phyloP scores from a whole-genome alignment of 2,329 filamentous ascomycete species.

The Trichoderma asperellum region DNA sequence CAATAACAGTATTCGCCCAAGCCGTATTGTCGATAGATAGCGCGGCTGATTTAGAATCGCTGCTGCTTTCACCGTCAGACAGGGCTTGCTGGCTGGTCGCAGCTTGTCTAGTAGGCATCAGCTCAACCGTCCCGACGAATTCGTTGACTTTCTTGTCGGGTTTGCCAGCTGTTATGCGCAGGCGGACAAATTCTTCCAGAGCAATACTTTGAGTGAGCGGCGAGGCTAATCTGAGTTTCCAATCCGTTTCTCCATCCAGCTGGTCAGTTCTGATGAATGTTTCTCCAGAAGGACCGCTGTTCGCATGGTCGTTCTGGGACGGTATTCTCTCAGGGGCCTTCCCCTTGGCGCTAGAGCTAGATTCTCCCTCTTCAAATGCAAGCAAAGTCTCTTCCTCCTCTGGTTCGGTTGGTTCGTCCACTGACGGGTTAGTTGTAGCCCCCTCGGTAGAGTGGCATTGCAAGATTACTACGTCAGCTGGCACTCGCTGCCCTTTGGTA shows the following conservation, averaged over 20 bases:
- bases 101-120: slow-evolving; percentile 60
- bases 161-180: slow-evolving; percentile 79
- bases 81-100: slow-evolving; percentile 50
- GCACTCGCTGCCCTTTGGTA: slow-evolving; percentile 87
- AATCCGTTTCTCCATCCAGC: slow-evolving; percentile 96
- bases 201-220: slow-evolving; percentile 80
- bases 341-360: slow-evolving; percentile 39
- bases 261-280: slow-evolving; percentile 98
- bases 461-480: slow-evolving; percentile 90
- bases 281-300: slow-evolving; percentile 67
- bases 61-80: slow-evolving; percentile 42
- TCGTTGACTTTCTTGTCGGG: slow-evolving; percentile 95
- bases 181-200: slow-evolving; percentile 69
- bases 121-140: slow-evolving; percentile 85
- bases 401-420: slow-evolving; percentile 41
- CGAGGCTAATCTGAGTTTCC: slow-evolving; percentile 91
- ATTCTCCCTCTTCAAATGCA: slow-evolving; percentile 47
- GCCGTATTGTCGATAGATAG: slow-evolving; percentile 96
- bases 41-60: slow-evolving; percentile 62
- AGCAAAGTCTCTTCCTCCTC: slow-evolving; percentile 48
- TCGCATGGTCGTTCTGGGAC: slow-evolving; percentile 38
- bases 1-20: slow-evolving; percentile 97
- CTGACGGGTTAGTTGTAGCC: slow-evolving; percentile 35
- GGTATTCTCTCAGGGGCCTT: slow-evolving; percentile 42
- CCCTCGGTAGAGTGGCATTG: slow-evolving; percentile 73